Evolutionary conservation across 495 filamentous ascomycete genomes (phyloP).

Genomic region (Annulohypoxylon stygium): DNA sequence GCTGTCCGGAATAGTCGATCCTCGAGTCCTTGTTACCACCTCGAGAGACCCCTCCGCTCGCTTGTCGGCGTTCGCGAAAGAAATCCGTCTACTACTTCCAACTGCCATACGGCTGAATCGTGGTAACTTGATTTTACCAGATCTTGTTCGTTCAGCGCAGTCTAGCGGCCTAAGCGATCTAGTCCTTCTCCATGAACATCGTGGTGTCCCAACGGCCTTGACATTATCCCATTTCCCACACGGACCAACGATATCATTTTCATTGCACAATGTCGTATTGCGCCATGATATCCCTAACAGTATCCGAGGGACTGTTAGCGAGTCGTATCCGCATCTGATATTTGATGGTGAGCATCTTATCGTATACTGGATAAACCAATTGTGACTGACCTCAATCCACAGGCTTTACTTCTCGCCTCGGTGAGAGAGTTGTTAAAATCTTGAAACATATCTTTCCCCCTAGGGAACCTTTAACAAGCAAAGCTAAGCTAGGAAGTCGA

Average conservation of each 20-base stretch:
- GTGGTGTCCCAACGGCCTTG: slow-evolving; percentile 86
- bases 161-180: slow-evolving; percentile 84
- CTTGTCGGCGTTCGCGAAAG: slow-evolving; percentile 91
- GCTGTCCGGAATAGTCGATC: slow-evolving; percentile 86
- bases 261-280: slow-evolving; percentile 93
- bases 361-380: neutral
- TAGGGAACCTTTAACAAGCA: slow-evolving; percentile 74
- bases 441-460: slow-evolving; percentile 96
- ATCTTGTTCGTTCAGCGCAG: slow-evolving; percentile 84
- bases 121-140: slow-evolving; percentile 88
- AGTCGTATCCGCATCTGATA: slow-evolving; percentile 93
- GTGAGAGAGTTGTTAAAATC: slow-evolving; percentile 86
- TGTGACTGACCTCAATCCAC: slow-evolving; percentile 17
- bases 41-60: slow-evolving; percentile 88
- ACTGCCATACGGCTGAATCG: slow-evolving; percentile 92
- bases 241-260: slow-evolving; percentile 91
- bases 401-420: slow-evolving; percentile 85
- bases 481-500: slow-evolving; percentile 81
- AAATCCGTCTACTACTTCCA: slow-evolving; percentile 90
- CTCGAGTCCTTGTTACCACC: slow-evolving; percentile 84
- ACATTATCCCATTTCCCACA: slow-evolving; percentile 90
- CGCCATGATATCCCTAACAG: slow-evolving; percentile 93
- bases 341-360: slow-evolving; percentile 72
- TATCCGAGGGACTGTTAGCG: slow-evolving; percentile 88
- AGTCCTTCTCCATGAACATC: slow-evolving; percentile 91